phyloP scores from a whole-genome alignment of 1,284 basidiomycete species.

The Ustilago bromivora region DNA sequence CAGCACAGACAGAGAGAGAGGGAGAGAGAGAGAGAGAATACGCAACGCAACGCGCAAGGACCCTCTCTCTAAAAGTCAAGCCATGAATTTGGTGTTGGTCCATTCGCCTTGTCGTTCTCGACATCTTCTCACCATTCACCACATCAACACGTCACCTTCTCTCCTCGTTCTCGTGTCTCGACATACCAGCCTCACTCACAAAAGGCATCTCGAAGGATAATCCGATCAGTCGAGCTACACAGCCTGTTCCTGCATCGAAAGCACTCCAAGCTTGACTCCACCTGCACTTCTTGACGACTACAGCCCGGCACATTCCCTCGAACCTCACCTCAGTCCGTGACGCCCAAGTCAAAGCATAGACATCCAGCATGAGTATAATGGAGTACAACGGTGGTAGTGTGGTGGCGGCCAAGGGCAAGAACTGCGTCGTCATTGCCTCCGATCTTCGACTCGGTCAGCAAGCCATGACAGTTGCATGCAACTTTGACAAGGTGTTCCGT shows the following conservation, averaged over 20 bases:
- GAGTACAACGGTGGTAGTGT: conserved; percentile 95
- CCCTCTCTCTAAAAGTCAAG: conserved; percentile 27
- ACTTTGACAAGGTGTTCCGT: conserved; percentile 97
- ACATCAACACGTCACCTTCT: conserved; percentile 1
- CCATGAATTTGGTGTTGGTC: conserved; percentile 7
- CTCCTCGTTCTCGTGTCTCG: background rate
- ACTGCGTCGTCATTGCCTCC: conserved; percentile 97
- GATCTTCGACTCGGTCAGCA: conserved; percentile 93
- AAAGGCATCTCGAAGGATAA: background rate
- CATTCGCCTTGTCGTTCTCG: background rate
- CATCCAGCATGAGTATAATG: conserved; percentile 70
- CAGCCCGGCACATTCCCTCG: background rate
- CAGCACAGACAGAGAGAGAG: conserved; percentile 14
- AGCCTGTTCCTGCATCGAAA: background rate
- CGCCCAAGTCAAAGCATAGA: conserved; percentile 23
- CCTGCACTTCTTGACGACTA: background rate
- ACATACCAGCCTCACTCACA: background rate
- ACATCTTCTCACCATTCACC: conserved; percentile 17
- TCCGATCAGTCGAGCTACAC: background rate
- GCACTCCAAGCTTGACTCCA: background rate
- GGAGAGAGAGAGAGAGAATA: conserved; percentile 20
- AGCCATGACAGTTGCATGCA: conserved; percentile 85
- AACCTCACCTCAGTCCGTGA: conserved; percentile 15
- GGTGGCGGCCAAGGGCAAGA: conserved; percentile 98
- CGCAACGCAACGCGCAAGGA: conserved; percentile 51